A percentile compares a stretch with the other conserved stretches of the same genome.
phyloP scores from a whole-genome alignment of 352 stramenopile species.

The Phytophthora cryptogea region DNA sequence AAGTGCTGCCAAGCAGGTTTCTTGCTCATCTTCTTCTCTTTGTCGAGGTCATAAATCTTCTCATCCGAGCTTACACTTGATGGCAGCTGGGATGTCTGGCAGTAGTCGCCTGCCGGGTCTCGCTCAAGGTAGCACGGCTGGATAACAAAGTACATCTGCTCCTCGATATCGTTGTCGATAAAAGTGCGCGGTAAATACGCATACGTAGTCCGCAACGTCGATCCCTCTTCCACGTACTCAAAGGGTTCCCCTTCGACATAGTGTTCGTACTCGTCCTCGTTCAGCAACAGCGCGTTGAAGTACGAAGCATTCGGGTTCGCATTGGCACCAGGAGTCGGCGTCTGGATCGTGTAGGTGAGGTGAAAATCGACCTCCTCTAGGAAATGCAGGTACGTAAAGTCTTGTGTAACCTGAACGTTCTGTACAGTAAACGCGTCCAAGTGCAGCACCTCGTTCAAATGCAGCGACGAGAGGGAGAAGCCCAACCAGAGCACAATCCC shows the following conservation, averaged over 20 bases:
- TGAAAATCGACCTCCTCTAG: slow-evolving; percentile 63
- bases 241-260: slow-evolving; percentile 60
- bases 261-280: slow-evolving; percentile 55
- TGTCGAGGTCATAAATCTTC: slow-evolving; percentile 55
- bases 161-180: slow-evolving; percentile 50
- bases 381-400: slow-evolving; percentile 62
- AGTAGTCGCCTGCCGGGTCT: slow-evolving; percentile 44
- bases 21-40: slow-evolving; percentile 26
- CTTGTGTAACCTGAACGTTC: slow-evolving; percentile 49
- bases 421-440: slow-evolving; percentile 60
- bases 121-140: slow-evolving; percentile 55
- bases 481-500: slow-evolving; percentile 31
- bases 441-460: slow-evolving; percentile 62
- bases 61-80: slow-evolving; percentile 34
- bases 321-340: slow-evolving; percentile 15
- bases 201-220: slow-evolving; percentile 52
- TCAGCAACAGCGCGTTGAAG: slow-evolving; percentile 63
- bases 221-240: slow-evolving; percentile 45
- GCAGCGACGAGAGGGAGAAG: slow-evolving; percentile 37
- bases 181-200: slow-evolving; percentile 48
- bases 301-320: slow-evolving; percentile 30
- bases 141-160: slow-evolving; percentile 65
- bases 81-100: slow-evolving; percentile 41
- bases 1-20: slow-evolving; percentile 21
- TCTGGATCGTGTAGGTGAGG: slow-evolving; percentile 54